A percentile compares a stretch with the other conserved stretches of the same genome.
Evolutionary conservation across 106 monocot genomes (phyloP).

Genomic region (Platanthera zijinensis): DNA sequence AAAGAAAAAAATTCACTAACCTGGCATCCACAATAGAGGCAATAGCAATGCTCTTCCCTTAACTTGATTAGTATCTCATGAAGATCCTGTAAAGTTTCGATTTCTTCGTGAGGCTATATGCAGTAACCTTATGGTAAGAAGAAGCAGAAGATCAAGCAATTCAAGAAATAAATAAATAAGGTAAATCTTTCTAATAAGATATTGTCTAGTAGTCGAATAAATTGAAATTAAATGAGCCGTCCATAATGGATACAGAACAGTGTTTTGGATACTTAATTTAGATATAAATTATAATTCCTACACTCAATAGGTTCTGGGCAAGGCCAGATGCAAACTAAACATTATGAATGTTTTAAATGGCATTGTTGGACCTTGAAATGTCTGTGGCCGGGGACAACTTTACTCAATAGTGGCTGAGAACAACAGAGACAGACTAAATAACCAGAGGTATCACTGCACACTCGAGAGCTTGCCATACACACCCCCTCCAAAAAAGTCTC

Average conservation of each 20-base stretch:
- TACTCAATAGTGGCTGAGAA: too few relatives aligned
- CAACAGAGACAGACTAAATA: too few relatives aligned
- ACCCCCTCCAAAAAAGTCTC: too few relatives aligned
- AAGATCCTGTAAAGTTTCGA: constrained; percentile 52
- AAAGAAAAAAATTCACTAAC: constrained; percentile 14
- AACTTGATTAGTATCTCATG: constrained; percentile 52
- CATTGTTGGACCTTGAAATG: too few relatives aligned
- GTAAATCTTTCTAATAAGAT: neutral
- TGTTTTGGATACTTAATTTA: neutral
- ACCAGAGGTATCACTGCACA: too few relatives aligned
- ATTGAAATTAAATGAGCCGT: neutral
- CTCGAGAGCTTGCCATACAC: too few relatives aligned
- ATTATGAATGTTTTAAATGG: too few relatives aligned
- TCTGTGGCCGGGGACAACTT: too few relatives aligned
- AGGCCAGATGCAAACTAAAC: too few relatives aligned
- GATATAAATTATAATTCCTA: neutral
- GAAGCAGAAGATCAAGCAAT: neutral
- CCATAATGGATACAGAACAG: neutral
- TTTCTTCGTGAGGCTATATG: neutral
- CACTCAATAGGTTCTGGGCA: too few relatives aligned
- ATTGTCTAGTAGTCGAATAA: neutral
- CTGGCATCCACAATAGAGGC: constrained; percentile 87
- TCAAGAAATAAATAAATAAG: neutral
- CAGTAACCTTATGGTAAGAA: neutral
- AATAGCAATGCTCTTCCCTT: constrained; percentile 70